These are phyloP conservation scores for Pythium angustatum DNA, from an alignment of 352 stramenopile species.

Conservation along the genomic window DNA sequence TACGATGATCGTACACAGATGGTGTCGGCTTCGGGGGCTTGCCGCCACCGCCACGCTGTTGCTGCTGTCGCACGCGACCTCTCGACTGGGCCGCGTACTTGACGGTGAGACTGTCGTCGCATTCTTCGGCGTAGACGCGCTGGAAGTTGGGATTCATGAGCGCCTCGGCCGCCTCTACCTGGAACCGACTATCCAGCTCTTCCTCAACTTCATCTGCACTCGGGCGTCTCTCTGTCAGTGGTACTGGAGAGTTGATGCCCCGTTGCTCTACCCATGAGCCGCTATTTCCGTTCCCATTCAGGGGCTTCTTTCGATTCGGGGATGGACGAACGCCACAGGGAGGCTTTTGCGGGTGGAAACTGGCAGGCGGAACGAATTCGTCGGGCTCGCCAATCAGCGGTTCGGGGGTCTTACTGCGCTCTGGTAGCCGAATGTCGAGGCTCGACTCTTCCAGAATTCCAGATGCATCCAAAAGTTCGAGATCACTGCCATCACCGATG, in stretches of 20 bases:
- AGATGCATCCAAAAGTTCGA: constrained; percentile 49
- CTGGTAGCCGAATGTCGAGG: constrained; percentile 50
- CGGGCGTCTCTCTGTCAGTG: not conserved
- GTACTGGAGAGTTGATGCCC: not conserved
- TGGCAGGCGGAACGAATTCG: not conserved
- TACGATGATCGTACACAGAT: not conserved
- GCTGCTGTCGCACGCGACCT: constrained; percentile 7
- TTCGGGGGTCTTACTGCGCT: constrained; percentile 43
- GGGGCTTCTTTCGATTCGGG: constrained; percentile 8
- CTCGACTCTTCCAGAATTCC: constrained; percentile 47
- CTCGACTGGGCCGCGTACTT: constrained; percentile 48
- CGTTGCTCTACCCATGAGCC: constrained; percentile 5
- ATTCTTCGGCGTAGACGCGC: constrained; percentile 80
- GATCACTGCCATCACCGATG: constrained; percentile 35
- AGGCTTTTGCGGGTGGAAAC: constrained; percentile 15
- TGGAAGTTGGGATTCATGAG: constrained; percentile 83
- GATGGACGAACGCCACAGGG: not conserved
- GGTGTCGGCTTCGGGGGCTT: constrained; percentile 12
- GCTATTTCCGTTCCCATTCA: not conserved
- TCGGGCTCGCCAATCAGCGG: constrained; percentile 1
- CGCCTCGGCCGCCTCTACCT: constrained; percentile 53
- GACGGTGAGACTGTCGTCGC: constrained; percentile 72
- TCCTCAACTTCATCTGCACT: constrained; percentile 27
- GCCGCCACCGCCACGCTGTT: not conserved
- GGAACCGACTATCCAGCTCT: constrained; percentile 37